phyloP scores from a whole-genome alignment of 768 basidiomycete species.

The Jaapia argillacea region DNA sequence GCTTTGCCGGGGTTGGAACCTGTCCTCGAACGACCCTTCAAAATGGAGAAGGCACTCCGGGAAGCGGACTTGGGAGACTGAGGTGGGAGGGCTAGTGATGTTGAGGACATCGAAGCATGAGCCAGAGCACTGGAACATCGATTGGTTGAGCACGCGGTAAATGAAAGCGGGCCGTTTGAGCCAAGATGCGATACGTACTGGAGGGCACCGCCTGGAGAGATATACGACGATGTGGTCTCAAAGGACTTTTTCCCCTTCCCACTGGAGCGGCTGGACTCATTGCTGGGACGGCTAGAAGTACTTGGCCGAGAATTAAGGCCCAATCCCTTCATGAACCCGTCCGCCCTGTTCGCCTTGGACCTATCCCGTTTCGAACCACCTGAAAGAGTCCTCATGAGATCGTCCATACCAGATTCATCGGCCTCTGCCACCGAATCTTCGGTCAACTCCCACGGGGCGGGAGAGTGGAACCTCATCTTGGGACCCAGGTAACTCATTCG shows the following conservation, averaged over 20 bases:
- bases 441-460: conserved; percentile 73
- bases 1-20: too few relatives aligned
- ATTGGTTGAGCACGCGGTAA: conserved; percentile 3
- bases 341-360: conserved; percentile 19
- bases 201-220: conserved; percentile 41
- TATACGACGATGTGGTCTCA: conserved; percentile 43
- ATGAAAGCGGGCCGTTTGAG: too few relatives aligned
- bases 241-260: conserved; percentile 39
- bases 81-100: conserved; percentile 32
- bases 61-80: conserved; percentile 7
- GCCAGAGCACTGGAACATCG: conserved; percentile 37
- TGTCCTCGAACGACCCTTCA: too few relatives aligned
- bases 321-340: conserved; percentile 33
- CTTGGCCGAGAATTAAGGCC: conserved; percentile 32
- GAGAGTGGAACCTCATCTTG: conserved; percentile 74
- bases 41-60: background rate
- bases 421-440: conserved; percentile 35
- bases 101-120: conserved; percentile 50
- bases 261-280: conserved; percentile 48
- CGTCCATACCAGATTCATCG: conserved; percentile 32
- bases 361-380: conserved; percentile 15
- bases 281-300: conserved; percentile 43
- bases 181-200: conserved; percentile 36
- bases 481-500: conserved; percentile 73
- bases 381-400: conserved; percentile 3